A percentile compares a stretch with the other conserved stretches of the same genome.
phyloP scores from a whole-genome alignment of 768 basidiomycete genomes.

The Lentinus tigrinus region DNA sequence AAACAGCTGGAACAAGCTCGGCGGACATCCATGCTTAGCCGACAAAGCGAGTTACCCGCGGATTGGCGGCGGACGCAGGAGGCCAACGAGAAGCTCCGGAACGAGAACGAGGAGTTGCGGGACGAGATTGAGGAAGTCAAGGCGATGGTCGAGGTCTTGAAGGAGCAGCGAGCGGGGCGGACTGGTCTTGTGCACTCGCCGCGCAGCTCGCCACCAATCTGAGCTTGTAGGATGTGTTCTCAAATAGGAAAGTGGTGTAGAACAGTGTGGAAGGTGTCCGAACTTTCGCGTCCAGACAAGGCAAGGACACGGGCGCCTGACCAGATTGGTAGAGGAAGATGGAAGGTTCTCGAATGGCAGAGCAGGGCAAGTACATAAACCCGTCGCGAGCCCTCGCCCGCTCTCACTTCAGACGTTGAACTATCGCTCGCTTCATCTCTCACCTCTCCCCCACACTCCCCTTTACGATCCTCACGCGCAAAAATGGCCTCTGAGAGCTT shows the following conservation, averaged over 20 bases:
- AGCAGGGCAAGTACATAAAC: constrained; percentile 36
- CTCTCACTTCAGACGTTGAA: constrained; percentile 18
- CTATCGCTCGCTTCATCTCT: constrained; percentile 3
- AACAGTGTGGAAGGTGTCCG: constrained; percentile 34
- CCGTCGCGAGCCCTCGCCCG: not conserved
- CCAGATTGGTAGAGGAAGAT: constrained; percentile 15
- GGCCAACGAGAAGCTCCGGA: constrained; percentile 51
- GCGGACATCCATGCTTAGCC: not conserved
- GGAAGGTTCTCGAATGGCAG: constrained; percentile 47
- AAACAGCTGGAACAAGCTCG: constrained; percentile 39
- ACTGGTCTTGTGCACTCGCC: constrained; percentile 46
- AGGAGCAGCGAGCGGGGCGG: constrained; percentile 51
- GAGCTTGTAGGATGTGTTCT: constrained; percentile 17
- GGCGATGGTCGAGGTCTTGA: constrained; percentile 69
- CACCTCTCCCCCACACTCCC: constrained; percentile 6
- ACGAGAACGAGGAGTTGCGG: constrained; percentile 54
- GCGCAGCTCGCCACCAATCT: constrained; percentile 35
- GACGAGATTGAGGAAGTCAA: constrained; percentile 66
- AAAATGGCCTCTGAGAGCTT: constrained; percentile 83
- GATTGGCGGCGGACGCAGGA: constrained; percentile 47
- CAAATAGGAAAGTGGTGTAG: constrained; percentile 16
- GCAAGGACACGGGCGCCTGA: constrained; percentile 15
- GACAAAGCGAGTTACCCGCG: constrained; percentile 7
- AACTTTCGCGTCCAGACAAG: constrained; percentile 20
- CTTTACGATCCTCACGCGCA: constrained; percentile 18